phyloP scores from a whole-genome alignment of 2,329 filamentous ascomycete species.

The Claviceps purpurea region DNA sequence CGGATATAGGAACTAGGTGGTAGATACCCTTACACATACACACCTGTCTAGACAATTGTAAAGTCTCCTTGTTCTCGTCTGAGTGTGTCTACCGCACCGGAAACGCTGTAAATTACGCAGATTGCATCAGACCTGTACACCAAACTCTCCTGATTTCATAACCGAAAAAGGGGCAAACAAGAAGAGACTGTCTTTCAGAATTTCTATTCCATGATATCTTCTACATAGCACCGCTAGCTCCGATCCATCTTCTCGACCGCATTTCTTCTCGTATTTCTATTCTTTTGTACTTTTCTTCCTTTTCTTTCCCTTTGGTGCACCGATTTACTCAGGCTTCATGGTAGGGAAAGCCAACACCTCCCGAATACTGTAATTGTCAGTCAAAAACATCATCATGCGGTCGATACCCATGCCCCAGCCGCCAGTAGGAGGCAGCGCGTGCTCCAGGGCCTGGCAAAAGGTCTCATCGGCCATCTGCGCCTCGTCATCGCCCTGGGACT shows the following conservation, averaged over 20 bases:
- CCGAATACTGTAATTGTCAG: slow-evolving; percentile 85
- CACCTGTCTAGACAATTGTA: background rate
- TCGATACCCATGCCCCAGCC: slow-evolving; percentile 97
- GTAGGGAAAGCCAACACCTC: slow-evolving; percentile 95
- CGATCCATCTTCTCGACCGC: background rate
- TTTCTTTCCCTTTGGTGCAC: slow-evolving; percentile 12
- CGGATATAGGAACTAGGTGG: background rate
- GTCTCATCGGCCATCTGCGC: slow-evolving; percentile 93
- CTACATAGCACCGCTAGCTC: too few relatives aligned
- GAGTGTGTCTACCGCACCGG: background rate
- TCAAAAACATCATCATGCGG: slow-evolving; percentile 88
- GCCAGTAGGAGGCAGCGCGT: slow-evolving; percentile 82
- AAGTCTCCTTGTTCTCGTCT: background rate
- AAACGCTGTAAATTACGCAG: too few relatives aligned
- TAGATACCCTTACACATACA: slow-evolving; percentile 9
- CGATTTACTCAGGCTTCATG: slow-evolving; percentile 56
- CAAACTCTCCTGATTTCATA: too few relatives aligned
- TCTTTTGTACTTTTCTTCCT: background rate
- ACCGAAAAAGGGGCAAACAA: too few relatives aligned
- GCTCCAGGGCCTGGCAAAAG: slow-evolving; percentile 82
- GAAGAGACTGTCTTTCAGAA: too few relatives aligned
- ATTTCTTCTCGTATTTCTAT: too few relatives aligned
- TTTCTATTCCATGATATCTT: too few relatives aligned
- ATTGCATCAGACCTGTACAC: too few relatives aligned
- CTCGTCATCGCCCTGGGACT: slow-evolving; percentile 93